Base-by-base conservation (phyloP, 2,329 filamentous ascomycete species). In the Coniochaeta pulveracea region DNA sequence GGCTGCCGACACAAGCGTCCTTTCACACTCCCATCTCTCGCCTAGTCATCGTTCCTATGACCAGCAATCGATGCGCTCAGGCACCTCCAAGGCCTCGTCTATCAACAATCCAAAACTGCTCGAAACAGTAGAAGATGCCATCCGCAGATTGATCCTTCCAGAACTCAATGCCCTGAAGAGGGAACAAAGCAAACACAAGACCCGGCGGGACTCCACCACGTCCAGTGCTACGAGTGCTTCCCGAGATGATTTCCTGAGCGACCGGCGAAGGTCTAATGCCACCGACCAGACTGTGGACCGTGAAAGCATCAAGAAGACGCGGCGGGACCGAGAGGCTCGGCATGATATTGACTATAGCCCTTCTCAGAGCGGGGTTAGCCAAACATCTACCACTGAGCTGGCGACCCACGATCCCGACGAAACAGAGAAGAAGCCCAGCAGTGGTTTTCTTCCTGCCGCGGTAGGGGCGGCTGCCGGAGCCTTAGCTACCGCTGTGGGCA, bases 61-160 rank as follows among this genome's bases (percentile, higher is more conserved):
- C 42, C 63, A 68, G 40, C 63, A 70, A 48, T 71, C 69, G 21
- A 54, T 63, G 38, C 63, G 61, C 35, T 69, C 66, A 1, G 60
- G 57, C 6, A 56, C 56, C 16, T 74, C 71, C 18, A 63, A 61
- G 15, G 57, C 61, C 16, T 84, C 85, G 3, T 89, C 84, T 0
- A 84, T 93, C 52, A 93, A 93, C 58, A 94, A 95, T 48, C 88
- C 88, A 0, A 91, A 85, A 50, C 62, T 95, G 2, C 69, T 95
- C 3, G 84, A 91, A 48, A 91, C 86, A 0, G 88, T 95, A 3
- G 88, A 95, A 58, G 86, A 94, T 57, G 86, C 86, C 10, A 93
- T 95, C 48, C 79, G 85, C 41, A 74, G 86, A 31, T 67, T 94
- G 32, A 93, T 95, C 34, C 61, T 98, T 3, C 91, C 91, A 0